phyloP scores from a whole-genome alignment of 176 grass and related monocot genomes.

The Rhynchospora breviuscula region DNA sequence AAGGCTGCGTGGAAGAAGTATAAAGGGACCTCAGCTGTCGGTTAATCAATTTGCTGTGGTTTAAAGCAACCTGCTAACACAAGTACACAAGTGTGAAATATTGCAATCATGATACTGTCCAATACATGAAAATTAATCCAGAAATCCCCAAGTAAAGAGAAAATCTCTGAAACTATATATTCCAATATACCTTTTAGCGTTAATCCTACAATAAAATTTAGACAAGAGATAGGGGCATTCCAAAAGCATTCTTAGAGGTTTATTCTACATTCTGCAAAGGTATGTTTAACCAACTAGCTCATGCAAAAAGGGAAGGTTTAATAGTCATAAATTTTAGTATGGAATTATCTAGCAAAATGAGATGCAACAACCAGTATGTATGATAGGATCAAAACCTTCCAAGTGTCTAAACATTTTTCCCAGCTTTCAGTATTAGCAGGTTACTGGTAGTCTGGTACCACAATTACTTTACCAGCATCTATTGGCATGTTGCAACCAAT shows the following conservation, averaged over 20 bases:
- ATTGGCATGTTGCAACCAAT: not conserved
- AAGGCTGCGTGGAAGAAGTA: conserved; percentile 9
- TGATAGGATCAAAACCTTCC: not conserved
- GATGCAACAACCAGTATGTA: not conserved
- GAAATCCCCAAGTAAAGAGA: not conserved
- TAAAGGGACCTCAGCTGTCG: conserved; percentile 77
- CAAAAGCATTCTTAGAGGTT: not conserved
- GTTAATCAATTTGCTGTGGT: conserved; percentile 69
- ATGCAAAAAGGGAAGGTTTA: too few relatives aligned
- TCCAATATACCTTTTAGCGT: not conserved
- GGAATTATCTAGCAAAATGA: not conserved
- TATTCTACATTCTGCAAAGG: not conserved
- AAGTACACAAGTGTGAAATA: not conserved
- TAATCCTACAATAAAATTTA: not conserved
- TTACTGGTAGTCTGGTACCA: not conserved
- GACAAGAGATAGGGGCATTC: not conserved
- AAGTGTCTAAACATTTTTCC: too few relatives aligned
- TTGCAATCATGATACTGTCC: not conserved
- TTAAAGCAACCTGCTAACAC: conserved; percentile 34
- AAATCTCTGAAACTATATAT: not conserved
- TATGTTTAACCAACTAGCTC: not conserved
- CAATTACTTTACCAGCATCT: not conserved
- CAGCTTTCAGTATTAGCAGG: not conserved
- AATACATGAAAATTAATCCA: not conserved
- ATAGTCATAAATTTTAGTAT: not conserved